Evolutionary conservation across 495 filamentous ascomycete genomes (phyloP), one percentile per base, ranked within the genome.

Genomic region (Penicillium psychrofluorescens): DNA sequence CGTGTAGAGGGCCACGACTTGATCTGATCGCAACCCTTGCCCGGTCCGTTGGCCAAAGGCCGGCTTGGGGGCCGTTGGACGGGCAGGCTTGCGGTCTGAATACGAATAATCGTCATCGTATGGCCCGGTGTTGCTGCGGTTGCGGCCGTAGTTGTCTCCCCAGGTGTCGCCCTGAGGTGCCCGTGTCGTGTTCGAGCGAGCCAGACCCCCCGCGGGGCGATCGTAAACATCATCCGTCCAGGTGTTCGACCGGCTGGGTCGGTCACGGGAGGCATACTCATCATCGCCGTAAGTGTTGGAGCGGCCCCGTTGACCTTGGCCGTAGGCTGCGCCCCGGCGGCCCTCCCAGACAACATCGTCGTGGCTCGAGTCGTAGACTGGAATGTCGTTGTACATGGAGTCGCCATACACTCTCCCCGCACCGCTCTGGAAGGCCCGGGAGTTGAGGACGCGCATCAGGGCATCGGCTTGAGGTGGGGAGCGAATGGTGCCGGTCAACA

Each of bases 261-360:
- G 64, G 49, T 84, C 81, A 15, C 71, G 73, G 50, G 84, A 85
- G 39, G 82, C 77, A 55, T 80, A 79, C 12, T 74, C 72, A 38
- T 80, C 72, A 38, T 80, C 68, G 11, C 69, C 58, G 44, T 50
- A 46, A 36, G 62, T 71, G 16, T 77, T 80, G 15, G 78, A 72
- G 1, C 79, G 74, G 48, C 80, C 74, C 35, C 78, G 68, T 12
- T 76, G 71, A 38, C 83, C 84, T 63, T 95, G 86, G 22, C 88
- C 85, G 53, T 83, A 87, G 2, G 83, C 88, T 32, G 72, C 75
- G 35, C 90, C 90, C 41, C 73, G 75, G 34, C 79, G 77, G 32
- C 87, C 85, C 55, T 91, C 87, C 92, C 92, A 96, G n/a, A 94
- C 86, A 4, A 90, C 84, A 54, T 91, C 80, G 49, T 98, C 92